Evolutionary conservation across 2,329 filamentous ascomycete species (phyloP).

Genomic region (Microsporum ferrugineum): DNA sequence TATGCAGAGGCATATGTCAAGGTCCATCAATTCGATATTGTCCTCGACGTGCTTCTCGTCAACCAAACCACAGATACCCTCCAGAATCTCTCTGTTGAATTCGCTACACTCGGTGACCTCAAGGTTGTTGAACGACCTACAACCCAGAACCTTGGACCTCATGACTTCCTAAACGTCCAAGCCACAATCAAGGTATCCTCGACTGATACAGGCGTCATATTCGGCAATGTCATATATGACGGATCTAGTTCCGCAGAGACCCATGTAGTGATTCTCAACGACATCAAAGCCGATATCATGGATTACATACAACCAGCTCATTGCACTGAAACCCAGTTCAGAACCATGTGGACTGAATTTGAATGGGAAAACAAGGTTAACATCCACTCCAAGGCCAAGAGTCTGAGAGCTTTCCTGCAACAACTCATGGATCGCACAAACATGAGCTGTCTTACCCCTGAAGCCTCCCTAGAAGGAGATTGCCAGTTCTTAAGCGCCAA

Average conservation of each 20-base stretch:
- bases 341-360: conserved; percentile 99
- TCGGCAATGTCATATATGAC: conserved; percentile 97
- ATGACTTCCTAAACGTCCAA: conserved; percentile 97
- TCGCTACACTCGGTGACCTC: conserved; percentile 92
- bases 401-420: conserved; percentile 78
- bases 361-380: conserved; percentile 99
- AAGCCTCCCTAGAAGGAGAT: conserved; percentile 91
- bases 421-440: conserved; percentile 96
- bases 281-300: conserved; percentile 98
- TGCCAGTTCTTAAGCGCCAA: conserved; percentile 98
- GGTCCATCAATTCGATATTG: conserved; percentile 97
- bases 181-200: conserved; percentile 98
- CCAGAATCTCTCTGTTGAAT: conserved; percentile 94
- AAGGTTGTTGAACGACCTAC: conserved; percentile 96
- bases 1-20: conserved; percentile 99
- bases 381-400: conserved; percentile 95
- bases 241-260: conserved; percentile 83
- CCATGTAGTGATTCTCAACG: conserved; percentile 94
- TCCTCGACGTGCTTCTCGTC: conserved; percentile 88
- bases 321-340: conserved; percentile 95
- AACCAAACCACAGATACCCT: conserved; percentile 96
- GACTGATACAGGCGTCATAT: conserved; percentile 96
- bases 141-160: conserved; percentile 86
- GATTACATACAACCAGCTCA: conserved; percentile 97
- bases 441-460: conserved; percentile 95